Percentiles rank a stretch among this genome's conserved stretches.
Conservation (phyloP, 345 rosid genomes). For the Physaria fendleri region DNA sequence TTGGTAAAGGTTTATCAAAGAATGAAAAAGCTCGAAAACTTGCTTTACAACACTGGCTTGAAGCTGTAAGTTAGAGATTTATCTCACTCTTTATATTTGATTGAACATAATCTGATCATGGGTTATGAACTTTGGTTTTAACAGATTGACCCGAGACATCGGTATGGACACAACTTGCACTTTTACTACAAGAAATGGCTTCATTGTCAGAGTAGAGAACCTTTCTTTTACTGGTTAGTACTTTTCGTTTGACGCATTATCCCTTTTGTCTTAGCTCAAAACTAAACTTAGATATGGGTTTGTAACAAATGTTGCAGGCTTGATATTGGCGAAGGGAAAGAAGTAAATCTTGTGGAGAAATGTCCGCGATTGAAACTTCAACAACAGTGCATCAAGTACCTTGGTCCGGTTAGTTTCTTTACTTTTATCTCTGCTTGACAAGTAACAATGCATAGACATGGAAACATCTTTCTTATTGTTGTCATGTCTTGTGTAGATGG, state of each 20-base stretch:
- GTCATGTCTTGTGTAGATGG: conserved; percentile 50
- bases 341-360: conserved; percentile 61
- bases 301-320: conserved; percentile 50
- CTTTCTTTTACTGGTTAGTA: conserved; percentile 92
- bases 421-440: not conserved
- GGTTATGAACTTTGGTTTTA: too few species aligned
- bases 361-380: conserved; percentile 76
- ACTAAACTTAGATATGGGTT: conserved; percentile 6
- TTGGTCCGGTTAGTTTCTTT: conserved; percentile 66
- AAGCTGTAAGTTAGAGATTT: conserved; percentile 63
- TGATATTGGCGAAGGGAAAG: conserved; percentile 93
- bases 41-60: conserved; percentile 93
- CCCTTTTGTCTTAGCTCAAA: not conserved
- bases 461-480: conserved; percentile 11
- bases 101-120: conserved; percentile 11
- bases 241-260: conserved; percentile 14
- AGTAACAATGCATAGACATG: not conserved
- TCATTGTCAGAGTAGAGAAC: conserved; percentile 79
- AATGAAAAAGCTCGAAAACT: conserved; percentile 77
- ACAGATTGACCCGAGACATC: conserved; percentile 96
- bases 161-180: conserved; percentile 88
- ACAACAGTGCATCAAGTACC: conserved; percentile 89
- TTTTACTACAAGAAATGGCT: conserved; percentile 74
- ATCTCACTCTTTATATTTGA: not conserved
- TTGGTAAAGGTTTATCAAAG: conserved; percentile 93